Base-by-base conservation (phyloP, 352 stramenopile genomes). In the Elongisporangium anandrum region DNA sequence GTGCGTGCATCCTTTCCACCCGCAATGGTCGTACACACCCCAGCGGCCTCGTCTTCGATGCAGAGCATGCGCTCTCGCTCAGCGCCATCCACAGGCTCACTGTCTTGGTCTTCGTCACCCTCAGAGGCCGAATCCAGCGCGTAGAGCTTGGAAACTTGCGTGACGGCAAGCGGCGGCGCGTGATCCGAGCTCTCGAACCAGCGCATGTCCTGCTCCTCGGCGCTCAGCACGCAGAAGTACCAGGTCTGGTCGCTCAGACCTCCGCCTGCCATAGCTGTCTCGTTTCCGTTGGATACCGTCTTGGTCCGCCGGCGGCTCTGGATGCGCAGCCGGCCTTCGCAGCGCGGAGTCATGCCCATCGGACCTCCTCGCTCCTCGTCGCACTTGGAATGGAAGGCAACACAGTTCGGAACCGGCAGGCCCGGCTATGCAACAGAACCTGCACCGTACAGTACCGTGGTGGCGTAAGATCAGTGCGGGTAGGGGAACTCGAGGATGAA, bases 191-290 rank as follows among this genome's bases (percentile, higher is more conserved):
- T 21, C 21, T 41, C 29, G 29, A 41, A 41, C 29, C 29, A 41
- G 6, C 29, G 29, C 29, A 41, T 41, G 19, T 69, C 67, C 9
- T 70, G 66, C 0, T 71, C 69, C 0, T 69, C 64, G 16, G 64
- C 73, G 26, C 63, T 75, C 2, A 63, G 50, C 49, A 76, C 61
- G 58, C 73, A 83, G 38, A 81, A 74, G 61, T 85, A 83, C 76
- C 76, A 85, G 48, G 73, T 57, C 26, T 77, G 72, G 45, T 83
- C 73, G 12, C 54, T 67, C 41, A 85, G 47, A 2, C 63, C 60
- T 5, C 50, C 54, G 1, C n/a, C n/a, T n/a, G n/a, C n/a, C n/a
- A n/a, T n/a, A n/a, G n/a, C 60, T 29, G 49, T 54, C 23, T 63
- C 57, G 26, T 39, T 26, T 3, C 66, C 47, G 39, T 70, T 50